Percentiles rank a stretch among this genome's conserved stretches.
Conservation (phyloP, 257 asterid species). For the Agastache rugosa region DNA sequence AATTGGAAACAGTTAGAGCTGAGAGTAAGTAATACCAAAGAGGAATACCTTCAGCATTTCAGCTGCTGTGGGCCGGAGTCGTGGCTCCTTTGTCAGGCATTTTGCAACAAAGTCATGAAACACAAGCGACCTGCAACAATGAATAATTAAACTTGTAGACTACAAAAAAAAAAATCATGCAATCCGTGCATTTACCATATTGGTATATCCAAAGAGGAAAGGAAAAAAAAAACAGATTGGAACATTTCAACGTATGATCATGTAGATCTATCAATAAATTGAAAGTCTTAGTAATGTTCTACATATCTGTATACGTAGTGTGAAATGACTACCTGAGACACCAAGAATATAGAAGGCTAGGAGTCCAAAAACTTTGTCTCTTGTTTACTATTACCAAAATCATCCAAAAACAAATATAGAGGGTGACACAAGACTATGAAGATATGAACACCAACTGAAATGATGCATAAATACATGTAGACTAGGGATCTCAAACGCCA, state of each 20-base stretch:
- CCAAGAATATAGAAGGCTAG: conserved; percentile 18
- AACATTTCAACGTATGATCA: conserved; percentile 11
- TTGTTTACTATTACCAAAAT: too few relatives aligned
- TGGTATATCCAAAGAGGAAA: background rate
- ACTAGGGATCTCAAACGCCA: conserved; percentile 20
- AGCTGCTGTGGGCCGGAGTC: conserved; percentile 94
- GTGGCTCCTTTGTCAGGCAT: conserved; percentile 94
- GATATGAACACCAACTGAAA: conserved; percentile 18
- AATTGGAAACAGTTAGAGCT: conserved; percentile 9
- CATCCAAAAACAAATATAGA: too few relatives aligned
- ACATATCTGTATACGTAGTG: too few relatives aligned
- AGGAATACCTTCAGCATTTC: conserved; percentile 89
- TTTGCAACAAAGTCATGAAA: conserved; percentile 97
- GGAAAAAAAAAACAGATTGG: conserved; percentile 1
- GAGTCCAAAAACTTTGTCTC: background rate
- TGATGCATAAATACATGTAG: conserved; percentile 15
- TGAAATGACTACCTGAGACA: background rate
- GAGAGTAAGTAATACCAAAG: conserved; percentile 28
- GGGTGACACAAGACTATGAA: background rate
- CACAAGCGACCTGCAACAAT: conserved; percentile 81
- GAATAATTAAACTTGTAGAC: conserved; percentile 27
- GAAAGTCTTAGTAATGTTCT: too few relatives aligned
- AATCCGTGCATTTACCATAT: conserved; percentile 10
- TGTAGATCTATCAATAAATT: background rate
- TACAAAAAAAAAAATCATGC: conserved; percentile 4